Base-by-base conservation (phyloP, 257 asterid species). In the Ehretia macrophylla region DNA sequence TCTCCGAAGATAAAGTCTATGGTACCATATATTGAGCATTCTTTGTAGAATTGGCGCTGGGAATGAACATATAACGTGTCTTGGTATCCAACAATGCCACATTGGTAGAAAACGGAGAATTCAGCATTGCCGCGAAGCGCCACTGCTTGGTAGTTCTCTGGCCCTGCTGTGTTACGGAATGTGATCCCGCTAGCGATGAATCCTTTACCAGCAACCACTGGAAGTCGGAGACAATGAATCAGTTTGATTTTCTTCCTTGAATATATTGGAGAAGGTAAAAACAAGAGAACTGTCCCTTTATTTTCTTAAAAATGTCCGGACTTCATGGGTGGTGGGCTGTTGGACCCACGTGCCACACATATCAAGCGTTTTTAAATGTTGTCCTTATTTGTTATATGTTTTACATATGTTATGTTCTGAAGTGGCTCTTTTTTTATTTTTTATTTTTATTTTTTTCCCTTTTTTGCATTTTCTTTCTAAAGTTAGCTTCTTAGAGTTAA, bases 1-100 rank as follows among this genome's bases (percentile, higher is more conserved):
- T 85, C 83, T 27, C 96, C 95, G 51, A 85, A 88, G 67, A 88
- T 85, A 81, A 83, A 85, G 72, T 88, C 96, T 8, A 83, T 87
- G 5, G 97, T 86, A 11, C 95, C 97, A 58, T 71, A 85, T 0
- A 88, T 72, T 65, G 84, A 64, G 60, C 94, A 89, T 19, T 86
- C 89, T 49, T 46, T 68, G 69, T 78, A 89, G 79, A 89, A 89
- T 19, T 86, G 92, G 20, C 95, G 82, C 50, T 84, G 84, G 4
- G 95, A 84, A 73, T 84, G 87, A 62, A 72, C 89, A 58, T 74
- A 88, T 14, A 88, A 85, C 0, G 96, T 88, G 77, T 88, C 96
- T 56, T 88, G 91, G 78, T 89, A 89, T 0, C 95, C 97, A 56
- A 82, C 90, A 56, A 89, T 77, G 22, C 77, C 65, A 59, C 95